These are phyloP conservation scores for Adansonia madagascariensis DNA, from an alignment of 441 rosid genomes.

Conservation along the genomic window DNA sequence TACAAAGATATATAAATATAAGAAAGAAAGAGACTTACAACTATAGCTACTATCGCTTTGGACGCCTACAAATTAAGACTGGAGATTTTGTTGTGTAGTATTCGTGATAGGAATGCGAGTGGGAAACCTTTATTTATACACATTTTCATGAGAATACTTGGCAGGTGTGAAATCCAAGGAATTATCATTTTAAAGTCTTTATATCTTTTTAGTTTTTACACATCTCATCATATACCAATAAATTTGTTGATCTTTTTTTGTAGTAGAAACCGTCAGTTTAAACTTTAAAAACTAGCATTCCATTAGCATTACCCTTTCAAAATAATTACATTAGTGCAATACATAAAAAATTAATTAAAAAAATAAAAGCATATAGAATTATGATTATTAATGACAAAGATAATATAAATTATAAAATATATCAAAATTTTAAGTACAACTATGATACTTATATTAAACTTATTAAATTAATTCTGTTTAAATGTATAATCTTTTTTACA, in stretches of 20 bases:
- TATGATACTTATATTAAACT: too few species aligned
- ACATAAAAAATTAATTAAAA: too few species aligned
- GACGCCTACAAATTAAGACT: not conserved
- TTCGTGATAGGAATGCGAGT: not conserved
- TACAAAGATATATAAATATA: not conserved
- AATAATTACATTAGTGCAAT: too few species aligned
- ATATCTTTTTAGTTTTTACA: not conserved
- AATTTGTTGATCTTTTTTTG: not conserved
- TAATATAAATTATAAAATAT: too few species aligned
- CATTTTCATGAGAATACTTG: not conserved
- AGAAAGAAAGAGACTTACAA: conserved; percentile 14
- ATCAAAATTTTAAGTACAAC: too few species aligned
- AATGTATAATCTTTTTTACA: too few species aligned
- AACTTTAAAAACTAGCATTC: not conserved
- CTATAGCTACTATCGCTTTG: not conserved
- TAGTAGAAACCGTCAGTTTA: not conserved
- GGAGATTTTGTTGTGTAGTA: not conserved
- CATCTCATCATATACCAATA: not conserved
- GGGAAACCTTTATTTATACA: not conserved
- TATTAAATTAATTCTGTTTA: too few species aligned
- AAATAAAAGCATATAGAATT: too few species aligned
- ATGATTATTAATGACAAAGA: too few species aligned
- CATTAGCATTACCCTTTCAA: not conserved
- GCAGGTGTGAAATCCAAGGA: not conserved
- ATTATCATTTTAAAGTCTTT: not conserved